Conservation (phyloP, 2,329 filamentous ascomycete species). For the Aspergillus bombycis region DNA sequence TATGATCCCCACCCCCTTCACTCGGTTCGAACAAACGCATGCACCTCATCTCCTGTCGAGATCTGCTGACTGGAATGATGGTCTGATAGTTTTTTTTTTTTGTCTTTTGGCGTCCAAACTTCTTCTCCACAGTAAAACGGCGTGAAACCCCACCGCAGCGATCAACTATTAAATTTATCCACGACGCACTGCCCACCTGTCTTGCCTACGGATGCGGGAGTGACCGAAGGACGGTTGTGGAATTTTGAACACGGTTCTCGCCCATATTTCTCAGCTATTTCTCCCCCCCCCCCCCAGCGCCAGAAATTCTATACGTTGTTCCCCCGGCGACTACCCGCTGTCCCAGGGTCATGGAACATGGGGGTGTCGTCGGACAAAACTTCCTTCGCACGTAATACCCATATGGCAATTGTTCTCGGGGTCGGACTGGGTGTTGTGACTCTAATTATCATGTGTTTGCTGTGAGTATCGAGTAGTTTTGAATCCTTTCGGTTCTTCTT, state of each 20-base stretch:
- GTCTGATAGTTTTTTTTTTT: neutral
- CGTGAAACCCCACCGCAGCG: too few species aligned
- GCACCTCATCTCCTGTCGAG: neutral
- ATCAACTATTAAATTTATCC: neutral
- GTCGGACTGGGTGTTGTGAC: slow-evolving; percentile 36
- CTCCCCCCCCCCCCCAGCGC: neutral
- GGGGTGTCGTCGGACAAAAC: slow-evolving; percentile 24
- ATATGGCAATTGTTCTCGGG: slow-evolving; percentile 38
- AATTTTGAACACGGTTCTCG: neutral
- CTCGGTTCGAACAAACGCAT: too few species aligned
- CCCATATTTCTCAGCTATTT: neutral
- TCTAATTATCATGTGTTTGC: slow-evolving; percentile 35
- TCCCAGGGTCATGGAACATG: slow-evolving; percentile 17
- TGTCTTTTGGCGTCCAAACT: neutral
- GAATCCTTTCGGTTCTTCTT: neutral
- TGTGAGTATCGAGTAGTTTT: slow-evolving; percentile 26
- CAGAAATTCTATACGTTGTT: neutral
- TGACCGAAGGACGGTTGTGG: too few species aligned
- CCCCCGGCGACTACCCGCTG: slow-evolving; percentile 12
- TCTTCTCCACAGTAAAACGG: neutral
- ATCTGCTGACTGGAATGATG: slow-evolving; percentile 4
- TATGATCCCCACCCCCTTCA: too few species aligned
- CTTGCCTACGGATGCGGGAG: too few species aligned
- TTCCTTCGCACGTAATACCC: slow-evolving; percentile 24
- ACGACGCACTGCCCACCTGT: too few species aligned